Evolutionary conservation across 2,329 filamentous ascomycete genomes (phyloP), one percentile per base, ranked within the genome.

Genomic region (Trichoderma oligosporum): DNA sequence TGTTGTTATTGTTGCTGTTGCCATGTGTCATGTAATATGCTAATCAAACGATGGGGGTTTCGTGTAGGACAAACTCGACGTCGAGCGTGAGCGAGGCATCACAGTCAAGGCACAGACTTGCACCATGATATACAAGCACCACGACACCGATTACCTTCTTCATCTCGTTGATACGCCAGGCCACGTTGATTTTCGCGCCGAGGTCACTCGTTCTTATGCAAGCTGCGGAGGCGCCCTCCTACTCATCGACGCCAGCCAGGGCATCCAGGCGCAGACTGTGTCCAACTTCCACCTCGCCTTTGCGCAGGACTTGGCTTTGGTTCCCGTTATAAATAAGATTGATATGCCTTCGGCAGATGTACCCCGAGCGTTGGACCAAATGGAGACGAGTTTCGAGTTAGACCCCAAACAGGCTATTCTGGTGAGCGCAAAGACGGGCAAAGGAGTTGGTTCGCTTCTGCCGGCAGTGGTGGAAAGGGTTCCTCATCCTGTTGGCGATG

Each of bases 41-140:
- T 12, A 22, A 14, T 33, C 16, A 24, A 7, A 16, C 24, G 16
- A 9, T 18, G 2, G 20, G 4, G 5, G 4, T 12, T 7, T n/a
- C 27, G n/a, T 29, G 31, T 55, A 77, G 74, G 94, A 99, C 74
- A 97, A 96, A 71, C 83, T 99, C 33, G 94, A 99, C 70, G 94
- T 99, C 56, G 94, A 99, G 76, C 82, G 94, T 51, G 91, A 97
- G 74, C 84, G 94, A 36, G 94, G 94, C 61, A 99, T 99, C 71
- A 99, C 94, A 0, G 94, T 99, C 71, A 99, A 99, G 78, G 94
- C 94, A 56, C 94, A 99, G 77, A 97, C 94, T 57, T 97, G 94
- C 74, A 94, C 88, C 56, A 99, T 99, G 94, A 82, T 99, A 52
- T 96, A 97, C 77, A 91, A 88, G 25, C 79, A 96, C 74, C 78